Conservation (phyloP, 139 green algal genomes). For the Tetradesmus lagerheimii region DNA sequence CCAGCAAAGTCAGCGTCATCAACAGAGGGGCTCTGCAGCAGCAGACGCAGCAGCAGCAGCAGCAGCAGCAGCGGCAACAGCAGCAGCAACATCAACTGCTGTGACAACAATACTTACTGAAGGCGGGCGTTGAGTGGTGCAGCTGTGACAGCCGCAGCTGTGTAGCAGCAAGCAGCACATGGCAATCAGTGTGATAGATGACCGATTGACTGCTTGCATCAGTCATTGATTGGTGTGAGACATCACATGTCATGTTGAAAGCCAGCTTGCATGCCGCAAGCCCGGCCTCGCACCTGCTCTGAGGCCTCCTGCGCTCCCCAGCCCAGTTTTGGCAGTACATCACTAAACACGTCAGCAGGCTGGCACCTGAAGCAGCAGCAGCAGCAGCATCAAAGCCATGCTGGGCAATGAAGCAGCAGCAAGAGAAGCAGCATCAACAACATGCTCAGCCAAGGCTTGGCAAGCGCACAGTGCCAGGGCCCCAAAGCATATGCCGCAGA, state of each 20-base stretch:
- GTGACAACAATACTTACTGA: too few species aligned
- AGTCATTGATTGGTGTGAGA: too few species aligned
- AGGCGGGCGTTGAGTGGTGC: too few species aligned
- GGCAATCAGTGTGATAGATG: too few species aligned
- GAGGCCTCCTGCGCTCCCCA: slow-evolving; percentile 18
- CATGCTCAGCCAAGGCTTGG: too few species aligned
- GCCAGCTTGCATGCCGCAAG: too few species aligned
- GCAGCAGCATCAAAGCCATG: background rate
- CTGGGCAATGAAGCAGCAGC: background rate
- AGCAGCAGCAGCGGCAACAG: slow-evolving; percentile 19
- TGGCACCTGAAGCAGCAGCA: slow-evolving; percentile 34
- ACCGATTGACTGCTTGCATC: too few species aligned
- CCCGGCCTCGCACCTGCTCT: slow-evolving; percentile 15
- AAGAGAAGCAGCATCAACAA: background rate
- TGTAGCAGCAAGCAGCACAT: too few species aligned
- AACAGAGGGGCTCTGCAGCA: background rate
- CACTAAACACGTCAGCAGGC: slow-evolving; percentile 44
- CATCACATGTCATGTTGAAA: too few species aligned
- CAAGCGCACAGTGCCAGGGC: too few species aligned
- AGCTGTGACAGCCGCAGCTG: too few species aligned
- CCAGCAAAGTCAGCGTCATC: background rate
- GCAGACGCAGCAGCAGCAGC: slow-evolving; percentile 9
- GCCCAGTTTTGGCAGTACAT: slow-evolving; percentile 42
- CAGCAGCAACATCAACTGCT: slow-evolving; percentile 24
- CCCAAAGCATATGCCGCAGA: too few species aligned